A percentile compares a stretch with the other conserved stretches of the same genome.
phyloP scores from a whole-genome alignment of 1,284 basidiomycete genomes.

The Ganoderma meredithae region DNA sequence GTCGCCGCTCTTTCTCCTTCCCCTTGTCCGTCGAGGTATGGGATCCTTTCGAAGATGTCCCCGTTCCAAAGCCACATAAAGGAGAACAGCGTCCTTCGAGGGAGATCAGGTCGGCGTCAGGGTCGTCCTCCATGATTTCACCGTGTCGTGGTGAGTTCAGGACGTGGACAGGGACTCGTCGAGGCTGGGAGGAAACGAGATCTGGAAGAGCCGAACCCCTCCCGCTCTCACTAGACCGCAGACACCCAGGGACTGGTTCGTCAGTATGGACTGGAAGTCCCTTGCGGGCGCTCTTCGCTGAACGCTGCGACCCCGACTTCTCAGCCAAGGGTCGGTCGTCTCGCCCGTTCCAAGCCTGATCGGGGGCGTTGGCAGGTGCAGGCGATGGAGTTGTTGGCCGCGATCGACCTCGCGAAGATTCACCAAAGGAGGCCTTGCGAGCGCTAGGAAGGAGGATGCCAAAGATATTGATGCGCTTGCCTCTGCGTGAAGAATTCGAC shows the following conservation, averaged over 20 bases:
- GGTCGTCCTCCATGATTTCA: slow-evolving; percentile 30
- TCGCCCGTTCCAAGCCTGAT: slow-evolving; percentile 24
- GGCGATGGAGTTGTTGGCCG: slow-evolving; percentile 34
- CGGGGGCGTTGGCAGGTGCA: slow-evolving; percentile 20
- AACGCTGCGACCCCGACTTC: slow-evolving; percentile 36
- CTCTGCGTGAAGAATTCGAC: slow-evolving; percentile 35
- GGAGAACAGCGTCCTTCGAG: slow-evolving; percentile 43
- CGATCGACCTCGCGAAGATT: slow-evolving; percentile 33
- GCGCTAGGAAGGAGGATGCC: slow-evolving; percentile 39
- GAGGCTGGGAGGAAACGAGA: slow-evolving; percentile 32
- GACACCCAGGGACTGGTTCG: slow-evolving; percentile 23
- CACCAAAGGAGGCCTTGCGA: slow-evolving; percentile 36
- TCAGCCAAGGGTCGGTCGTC: slow-evolving; percentile 34
- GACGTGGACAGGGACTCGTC: slow-evolving; percentile 32
- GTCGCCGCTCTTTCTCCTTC: slow-evolving; percentile 36
- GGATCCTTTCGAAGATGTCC: slow-evolving; percentile 34
- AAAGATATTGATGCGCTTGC: slow-evolving; percentile 42
- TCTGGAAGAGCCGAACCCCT: slow-evolving; percentile 27
- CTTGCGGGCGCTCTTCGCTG: slow-evolving; percentile 29
- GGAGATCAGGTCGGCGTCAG: slow-evolving; percentile 32
- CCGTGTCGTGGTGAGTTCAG: slow-evolving; percentile 36
- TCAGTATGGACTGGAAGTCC: slow-evolving; percentile 23
- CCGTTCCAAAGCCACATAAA: slow-evolving; percentile 37
- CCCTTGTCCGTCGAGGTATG: slow-evolving; percentile 34
- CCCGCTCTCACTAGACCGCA: slow-evolving; percentile 28